Base-by-base conservation (phyloP, 257 asterid species). In the Euphrasia confusa region DNA sequence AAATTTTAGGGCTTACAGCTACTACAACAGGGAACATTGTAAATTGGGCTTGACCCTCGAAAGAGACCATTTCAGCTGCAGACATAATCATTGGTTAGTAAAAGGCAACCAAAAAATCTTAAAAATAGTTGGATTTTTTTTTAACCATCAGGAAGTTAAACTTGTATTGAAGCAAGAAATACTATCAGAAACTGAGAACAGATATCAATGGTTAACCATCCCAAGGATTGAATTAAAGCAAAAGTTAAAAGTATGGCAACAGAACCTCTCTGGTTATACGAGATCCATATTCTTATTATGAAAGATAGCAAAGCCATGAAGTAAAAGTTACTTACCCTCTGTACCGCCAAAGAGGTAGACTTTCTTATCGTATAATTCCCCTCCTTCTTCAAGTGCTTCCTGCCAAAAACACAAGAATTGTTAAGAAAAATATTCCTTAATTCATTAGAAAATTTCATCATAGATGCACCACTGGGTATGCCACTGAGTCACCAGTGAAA, bases 351-450 rank as follows among this genome's bases (percentile, higher is more conserved):
- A 93, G 54, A 93, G 95, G 72, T 84, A 93, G 71, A 93, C 97
- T 56, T 67, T 84, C 67, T 84, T 77, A 49, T 84, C 76, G 64
- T 71, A 72, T 35, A 89, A 82, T 67, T 79, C 83, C 18, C 96
- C 96, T 2, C 95, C 96, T 80, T 93, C 96, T 75, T 89, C 97
- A 76, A 93, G 78, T 26, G 97, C 96, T 24, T 81, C 91, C 97
- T 93, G 84, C 65, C 65, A 66, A 49, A 54, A 58, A 45, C 74
- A 64, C 37, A 58, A 44, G 58, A 13, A 66, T 30, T 54, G 55
- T 72, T 44, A 81, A 56, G 56, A 68, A 39, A 8, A 40, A 2
- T 50, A 40, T 21, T 64, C 53, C 50, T 37, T 40, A 21, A 24
- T 4, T 18, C 2, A 24, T 68, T 42, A 61, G 45, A 27, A 40